Base-by-base conservation (phyloP, 2,329 filamentous ascomycete genomes). In the Hymenoscyphus linearis region DNA sequence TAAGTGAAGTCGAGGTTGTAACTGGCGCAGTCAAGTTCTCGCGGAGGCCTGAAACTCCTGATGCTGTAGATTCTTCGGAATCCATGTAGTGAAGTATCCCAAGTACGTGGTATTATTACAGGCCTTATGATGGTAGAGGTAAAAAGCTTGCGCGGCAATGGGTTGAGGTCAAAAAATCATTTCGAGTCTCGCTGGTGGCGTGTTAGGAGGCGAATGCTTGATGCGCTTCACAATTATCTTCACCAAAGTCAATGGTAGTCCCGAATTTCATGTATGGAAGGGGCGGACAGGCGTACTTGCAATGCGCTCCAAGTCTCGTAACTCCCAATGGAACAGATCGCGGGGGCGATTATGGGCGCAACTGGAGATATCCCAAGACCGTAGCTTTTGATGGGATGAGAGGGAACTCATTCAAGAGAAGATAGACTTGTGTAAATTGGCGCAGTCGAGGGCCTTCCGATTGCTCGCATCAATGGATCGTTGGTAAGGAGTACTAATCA, bases 11-110 rank as follows among this genome's bases (percentile, higher is more conserved):
- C 25, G 64, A 54, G 36, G 60, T 65, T 22, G 66, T 64, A 55
- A 62, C 54, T 52, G 67, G 57, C 53, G 64, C 64, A 61, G 68
- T 59, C 55, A 67, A 60, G 47, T 59, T 68, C 53, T 67, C 63
- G 59, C 60, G 63, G 64, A 70, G 65, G 27, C 60, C 54, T 56
- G 70, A 63, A 62, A 63, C 63, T 55, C 66, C 63, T 61, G 64
- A 64, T 26, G 66, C 64, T 56, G 64, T 55, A 34, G 61, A 64
- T 67, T 70, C 68, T 60, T 72, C 66, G 36, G 71, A 68, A 55
- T 67, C 70, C 71, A 73, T 73, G 65, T 65, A 65, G 61, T 55
- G 52, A 50, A 55, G 40, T 57, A 40, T 58, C 60, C 54, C 47
- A 52, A 22, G 10, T 27, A 22, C 31, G 35, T 22, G 25, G 10